These are phyloP conservation scores for Mallotus nudiflorus DNA, from an alignment of 345 rosid genomes.

Conservation along the genomic window DNA sequence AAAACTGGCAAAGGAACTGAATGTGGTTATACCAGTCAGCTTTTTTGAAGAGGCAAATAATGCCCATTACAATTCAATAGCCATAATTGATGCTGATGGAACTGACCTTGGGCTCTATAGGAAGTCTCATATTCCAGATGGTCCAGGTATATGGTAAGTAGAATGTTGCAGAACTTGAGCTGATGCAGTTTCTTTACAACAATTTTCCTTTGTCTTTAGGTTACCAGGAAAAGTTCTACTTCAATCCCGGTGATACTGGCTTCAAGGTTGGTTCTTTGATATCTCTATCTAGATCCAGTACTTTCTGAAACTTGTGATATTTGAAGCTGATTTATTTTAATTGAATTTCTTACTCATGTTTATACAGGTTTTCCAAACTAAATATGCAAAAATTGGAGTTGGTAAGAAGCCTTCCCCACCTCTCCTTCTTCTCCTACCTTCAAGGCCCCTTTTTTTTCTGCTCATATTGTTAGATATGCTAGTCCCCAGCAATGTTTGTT, in stretches of 20 bases:
- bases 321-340: constrained; percentile 9
- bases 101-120: constrained; percentile 88
- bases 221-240: constrained; percentile 95
- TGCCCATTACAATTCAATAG: constrained; percentile 89
- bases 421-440: background rate
- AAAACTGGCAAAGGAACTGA: constrained; percentile 77
- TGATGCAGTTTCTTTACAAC: constrained; percentile 18
- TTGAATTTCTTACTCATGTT: constrained; percentile 15
- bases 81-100: constrained; percentile 91
- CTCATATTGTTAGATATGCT: background rate
- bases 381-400: constrained; percentile 87
- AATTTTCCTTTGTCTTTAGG: constrained; percentile 41
- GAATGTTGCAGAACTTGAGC: constrained; percentile 14
- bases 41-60: constrained; percentile 95
- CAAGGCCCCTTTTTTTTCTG: background rate
- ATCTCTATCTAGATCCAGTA: background rate
- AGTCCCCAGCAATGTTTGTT: background rate
- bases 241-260: constrained; percentile 96
- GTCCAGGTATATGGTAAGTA: constrained; percentile 62
- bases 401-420: constrained; percentile 47
- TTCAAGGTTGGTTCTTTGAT: constrained; percentile 64
- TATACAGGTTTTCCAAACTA: constrained; percentile 80
- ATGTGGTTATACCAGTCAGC: constrained; percentile 87
- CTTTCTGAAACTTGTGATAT: background rate
- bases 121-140: constrained; percentile 97